Conservation (phyloP, 495 filamentous ascomycete genomes). For the Penicillium paradoxum region DNA sequence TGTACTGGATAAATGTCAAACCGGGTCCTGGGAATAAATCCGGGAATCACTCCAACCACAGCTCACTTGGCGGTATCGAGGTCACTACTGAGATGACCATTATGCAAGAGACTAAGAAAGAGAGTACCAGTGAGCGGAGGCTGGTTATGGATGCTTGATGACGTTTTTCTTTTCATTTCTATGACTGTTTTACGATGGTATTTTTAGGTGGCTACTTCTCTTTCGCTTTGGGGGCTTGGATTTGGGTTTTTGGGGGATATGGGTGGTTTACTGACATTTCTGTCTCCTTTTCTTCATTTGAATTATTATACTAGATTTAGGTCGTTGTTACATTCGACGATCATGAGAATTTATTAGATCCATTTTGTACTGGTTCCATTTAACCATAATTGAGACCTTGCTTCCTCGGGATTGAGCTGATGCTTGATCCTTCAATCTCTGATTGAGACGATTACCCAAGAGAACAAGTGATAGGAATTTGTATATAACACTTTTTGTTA, state of each 20-base stretch:
- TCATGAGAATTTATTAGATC: too few relatives aligned
- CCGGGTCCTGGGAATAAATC: constrained; percentile 12
- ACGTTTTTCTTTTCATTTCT: constrained; percentile 5
- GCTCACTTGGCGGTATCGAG: constrained; percentile 27
- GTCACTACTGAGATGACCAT: constrained; percentile 35
- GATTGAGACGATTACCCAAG: too few relatives aligned
- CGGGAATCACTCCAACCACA: constrained; percentile 10
- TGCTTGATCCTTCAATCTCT: too few relatives aligned
- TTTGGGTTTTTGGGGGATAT: background rate
- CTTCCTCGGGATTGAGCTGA: too few relatives aligned
- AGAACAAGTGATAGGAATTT: too few relatives aligned
- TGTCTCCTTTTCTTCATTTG: background rate
- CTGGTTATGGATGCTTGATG: constrained; percentile 24
- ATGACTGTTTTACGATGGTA: constrained; percentile 13
- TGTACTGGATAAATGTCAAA: constrained; percentile 35
- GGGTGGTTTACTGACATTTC: constrained; percentile 8
- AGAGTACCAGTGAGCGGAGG: constrained; percentile 18
- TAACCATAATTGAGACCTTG: too few relatives aligned
- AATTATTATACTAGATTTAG: background rate
- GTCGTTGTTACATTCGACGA: too few relatives aligned
- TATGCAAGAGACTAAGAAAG: constrained; percentile 22
- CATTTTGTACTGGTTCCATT: too few relatives aligned
- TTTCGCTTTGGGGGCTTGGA: background rate
- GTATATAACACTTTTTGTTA: too few relatives aligned
- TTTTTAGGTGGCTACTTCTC: background rate